These are phyloP conservation scores for Chondrus crispus DNA, from an alignment of 23 red algal species.

Conservation along the genomic window DNA sequence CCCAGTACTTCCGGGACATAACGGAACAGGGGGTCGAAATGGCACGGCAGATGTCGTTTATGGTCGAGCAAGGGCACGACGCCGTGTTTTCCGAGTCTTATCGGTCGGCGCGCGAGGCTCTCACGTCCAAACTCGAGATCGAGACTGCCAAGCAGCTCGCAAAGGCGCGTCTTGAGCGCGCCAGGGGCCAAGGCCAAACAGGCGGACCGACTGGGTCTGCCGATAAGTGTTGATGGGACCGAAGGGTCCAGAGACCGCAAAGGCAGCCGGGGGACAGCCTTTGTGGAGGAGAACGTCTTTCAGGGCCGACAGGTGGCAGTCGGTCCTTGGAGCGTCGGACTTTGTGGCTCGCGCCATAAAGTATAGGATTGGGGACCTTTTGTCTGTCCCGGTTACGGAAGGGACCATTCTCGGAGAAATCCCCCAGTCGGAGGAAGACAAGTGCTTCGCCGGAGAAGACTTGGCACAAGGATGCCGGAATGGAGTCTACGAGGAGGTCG, in stretches of 20 bases:
- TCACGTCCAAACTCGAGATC: background rate
- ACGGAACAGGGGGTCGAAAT: background rate
- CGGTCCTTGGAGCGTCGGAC: background rate
- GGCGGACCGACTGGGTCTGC: background rate
- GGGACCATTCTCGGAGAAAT: background rate
- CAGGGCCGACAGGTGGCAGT: background rate
- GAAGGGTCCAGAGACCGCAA: background rate
- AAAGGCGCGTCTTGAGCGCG: background rate
- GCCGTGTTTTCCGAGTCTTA: background rate
- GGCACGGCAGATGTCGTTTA: background rate
- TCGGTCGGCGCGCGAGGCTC: background rate
- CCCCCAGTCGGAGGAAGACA: background rate
- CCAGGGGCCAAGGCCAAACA: background rate
- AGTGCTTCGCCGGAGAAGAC: background rate
- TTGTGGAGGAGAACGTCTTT: background rate
- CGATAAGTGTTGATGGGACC: background rate
- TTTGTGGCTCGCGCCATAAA: background rate
- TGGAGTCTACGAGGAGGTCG: background rate
- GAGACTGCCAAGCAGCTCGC: background rate
- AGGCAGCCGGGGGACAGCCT: background rate
- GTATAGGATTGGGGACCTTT: background rate
- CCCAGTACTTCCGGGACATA: background rate
- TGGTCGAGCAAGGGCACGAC: background rate
- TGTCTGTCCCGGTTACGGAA: background rate
- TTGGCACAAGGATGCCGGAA: background rate